Percentiles rank a stretch among this genome's conserved stretches.
Evolutionary conservation across 2,329 filamentous ascomycete genomes (phyloP).

Genomic region (Botrytis fragariae): DNA sequence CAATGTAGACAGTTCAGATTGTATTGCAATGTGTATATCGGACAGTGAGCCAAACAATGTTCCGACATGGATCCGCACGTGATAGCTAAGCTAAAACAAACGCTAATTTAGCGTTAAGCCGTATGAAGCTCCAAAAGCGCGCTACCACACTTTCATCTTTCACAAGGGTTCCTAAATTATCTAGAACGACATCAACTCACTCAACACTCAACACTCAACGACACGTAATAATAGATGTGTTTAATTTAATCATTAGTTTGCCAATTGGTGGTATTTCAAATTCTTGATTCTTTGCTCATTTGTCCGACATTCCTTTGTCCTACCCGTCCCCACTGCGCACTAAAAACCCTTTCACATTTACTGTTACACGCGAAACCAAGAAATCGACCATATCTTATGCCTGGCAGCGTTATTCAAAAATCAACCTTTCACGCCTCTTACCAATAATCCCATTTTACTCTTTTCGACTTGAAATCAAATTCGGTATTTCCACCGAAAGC

Average conservation of each 20-base stretch:
- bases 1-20: conserved; percentile 15
- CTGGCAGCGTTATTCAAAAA: neutral
- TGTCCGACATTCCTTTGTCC: neutral
- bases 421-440: neutral
- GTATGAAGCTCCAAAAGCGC: conserved; percentile 7
- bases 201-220: neutral
- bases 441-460: neutral
- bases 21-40: conserved; percentile 20
- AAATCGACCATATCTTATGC: neutral
- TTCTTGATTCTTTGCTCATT: neutral
- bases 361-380: conserved; percentile 7
- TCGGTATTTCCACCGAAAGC: neutral
- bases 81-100: neutral
- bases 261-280: neutral
- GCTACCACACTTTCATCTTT: neutral
- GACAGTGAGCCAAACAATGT: conserved; percentile 14
- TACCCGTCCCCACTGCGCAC: neutral
- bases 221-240: neutral
- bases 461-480: neutral
- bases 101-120: neutral
- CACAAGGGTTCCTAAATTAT: neutral
- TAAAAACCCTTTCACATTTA: conserved; percentile 12
- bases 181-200: neutral
- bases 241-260: neutral
- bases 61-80: conserved; percentile 20